Evolutionary conservation across 2,329 filamentous ascomycete genomes (phyloP).

Genomic region (Botrytis hyacinthi): DNA sequence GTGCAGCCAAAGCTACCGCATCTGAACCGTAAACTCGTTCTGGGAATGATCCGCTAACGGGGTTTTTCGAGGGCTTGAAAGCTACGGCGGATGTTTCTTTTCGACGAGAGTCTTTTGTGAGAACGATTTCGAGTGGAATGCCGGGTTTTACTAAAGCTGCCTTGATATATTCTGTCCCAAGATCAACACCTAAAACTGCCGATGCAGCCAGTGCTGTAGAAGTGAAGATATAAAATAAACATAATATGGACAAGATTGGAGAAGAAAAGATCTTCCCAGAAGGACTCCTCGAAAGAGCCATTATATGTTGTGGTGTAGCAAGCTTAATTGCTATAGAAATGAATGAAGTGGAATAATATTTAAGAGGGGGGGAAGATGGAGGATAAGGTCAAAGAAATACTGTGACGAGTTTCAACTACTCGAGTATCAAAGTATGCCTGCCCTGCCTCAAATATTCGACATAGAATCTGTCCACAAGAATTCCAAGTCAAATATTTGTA

Average conservation of each 20-base stretch:
- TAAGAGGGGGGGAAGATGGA: constrained; percentile 18
- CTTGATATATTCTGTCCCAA: constrained; percentile 97
- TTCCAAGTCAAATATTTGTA: not conserved
- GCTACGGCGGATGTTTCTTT: constrained; percentile 90
- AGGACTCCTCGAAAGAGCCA: constrained; percentile 30
- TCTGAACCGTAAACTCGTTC: constrained; percentile 91
- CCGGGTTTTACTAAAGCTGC: constrained; percentile 93
- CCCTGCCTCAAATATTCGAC: constrained; percentile 25
- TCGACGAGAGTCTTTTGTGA: constrained; percentile 95
- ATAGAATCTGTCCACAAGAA: constrained; percentile 38
- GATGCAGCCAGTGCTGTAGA: constrained; percentile 44
- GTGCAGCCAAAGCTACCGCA: constrained; percentile 78
- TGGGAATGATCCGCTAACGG: constrained; percentile 67
- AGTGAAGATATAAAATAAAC: constrained; percentile 38
- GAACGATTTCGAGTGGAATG: constrained; percentile 93
- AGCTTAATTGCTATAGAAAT: constrained; percentile 34
- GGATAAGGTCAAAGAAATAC: constrained; percentile 14
- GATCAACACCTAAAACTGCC: constrained; percentile 86
- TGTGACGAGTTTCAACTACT: constrained; percentile 25
- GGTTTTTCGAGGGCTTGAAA: constrained; percentile 80
- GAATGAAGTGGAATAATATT: constrained; percentile 25
- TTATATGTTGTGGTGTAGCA: constrained; percentile 28
- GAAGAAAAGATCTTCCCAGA: constrained; percentile 31
- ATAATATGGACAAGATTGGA: constrained; percentile 34
- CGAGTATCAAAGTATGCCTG: not conserved